phyloP scores from a whole-genome alignment of 176 grass and related monocot genomes.

The Alloteropsis semialata region DNA sequence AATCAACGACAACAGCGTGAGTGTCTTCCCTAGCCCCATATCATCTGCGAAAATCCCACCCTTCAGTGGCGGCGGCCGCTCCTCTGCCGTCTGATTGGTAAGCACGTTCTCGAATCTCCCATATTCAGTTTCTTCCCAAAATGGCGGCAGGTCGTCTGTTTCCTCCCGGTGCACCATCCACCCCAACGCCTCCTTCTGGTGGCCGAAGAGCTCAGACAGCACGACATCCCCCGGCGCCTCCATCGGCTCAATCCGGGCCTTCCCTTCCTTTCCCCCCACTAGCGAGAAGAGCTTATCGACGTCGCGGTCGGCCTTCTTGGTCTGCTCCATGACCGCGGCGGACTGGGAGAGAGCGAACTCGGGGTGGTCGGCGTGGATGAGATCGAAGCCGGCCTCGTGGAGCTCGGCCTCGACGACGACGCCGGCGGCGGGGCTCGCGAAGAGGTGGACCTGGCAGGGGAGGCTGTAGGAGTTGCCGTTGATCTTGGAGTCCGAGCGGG shows the following conservation, averaged over 20 bases:
- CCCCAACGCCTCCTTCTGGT: slow-evolving; percentile 80
- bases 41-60: slow-evolving; percentile 94
- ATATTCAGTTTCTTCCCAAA: slow-evolving; percentile 57
- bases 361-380: slow-evolving; percentile 46
- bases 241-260: slow-evolving; percentile 30
- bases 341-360: slow-evolving; percentile 75
- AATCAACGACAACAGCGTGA: slow-evolving; percentile 76
- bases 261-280: slow-evolving; percentile 45
- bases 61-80: slow-evolving; percentile 53
- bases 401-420: slow-evolving; percentile 32
- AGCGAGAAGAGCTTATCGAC: slow-evolving; percentile 67
- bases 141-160: slow-evolving; percentile 67
- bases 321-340: slow-evolving; percentile 46
- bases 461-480: slow-evolving; percentile 14
- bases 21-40: slow-evolving; percentile 96
- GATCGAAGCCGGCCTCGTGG: slow-evolving; percentile 29
- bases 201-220: slow-evolving; percentile 55
- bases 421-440: slow-evolving; percentile 44
- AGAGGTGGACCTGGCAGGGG: slow-evolving; percentile 80
- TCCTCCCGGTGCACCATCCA: slow-evolving; percentile 84
- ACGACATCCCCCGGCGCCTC: slow-evolving; percentile 71
- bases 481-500: slow-evolving; percentile 27
- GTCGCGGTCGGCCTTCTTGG: slow-evolving; percentile 39
- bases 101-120: slow-evolving; percentile 59
- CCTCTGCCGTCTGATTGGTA: slow-evolving; percentile 40